These are phyloP conservation scores for Fusarium dlaminii DNA, from an alignment of 2,329 filamentous ascomycete genomes.

Conservation along the genomic window DNA sequence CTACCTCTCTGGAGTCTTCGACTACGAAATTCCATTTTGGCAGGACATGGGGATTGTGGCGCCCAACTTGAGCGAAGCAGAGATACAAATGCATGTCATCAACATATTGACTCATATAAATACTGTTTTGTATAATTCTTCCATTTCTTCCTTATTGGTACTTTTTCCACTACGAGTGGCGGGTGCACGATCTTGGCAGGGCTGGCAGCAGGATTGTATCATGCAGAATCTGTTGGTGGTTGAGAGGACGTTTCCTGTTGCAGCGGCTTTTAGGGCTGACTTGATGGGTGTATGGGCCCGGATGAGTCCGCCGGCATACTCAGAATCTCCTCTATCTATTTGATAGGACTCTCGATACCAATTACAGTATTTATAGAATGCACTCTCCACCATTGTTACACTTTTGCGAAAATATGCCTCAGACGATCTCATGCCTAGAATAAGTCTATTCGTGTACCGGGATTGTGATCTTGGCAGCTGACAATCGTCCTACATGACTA, in stretches of 20 bases:
- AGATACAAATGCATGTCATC: conserved; percentile 37
- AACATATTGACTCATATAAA: conserved; percentile 37
- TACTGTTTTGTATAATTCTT: conserved; percentile 25
- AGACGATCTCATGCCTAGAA: not conserved
- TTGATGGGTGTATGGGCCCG: conserved; percentile 34
- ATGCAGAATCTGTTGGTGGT: conserved; percentile 28
- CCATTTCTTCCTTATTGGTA: conserved; percentile 46
- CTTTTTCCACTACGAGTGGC: conserved; percentile 50
- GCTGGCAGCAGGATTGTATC: conserved; percentile 38
- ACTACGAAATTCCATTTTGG: conserved; percentile 49
- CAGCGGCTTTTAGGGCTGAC: conserved; percentile 37
- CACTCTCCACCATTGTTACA: not conserved
- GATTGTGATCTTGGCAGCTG: conserved; percentile 8
- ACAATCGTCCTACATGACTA: not conserved
- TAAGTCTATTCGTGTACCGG: not conserved
- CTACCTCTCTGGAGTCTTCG: conserved; percentile 50
- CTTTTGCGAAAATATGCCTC: not conserved
- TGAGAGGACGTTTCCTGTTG: conserved; percentile 41
- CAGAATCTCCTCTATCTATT: not conserved
- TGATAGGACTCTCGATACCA: not conserved
- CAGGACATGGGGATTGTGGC: conserved; percentile 29
- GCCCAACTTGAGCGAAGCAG: conserved; percentile 30
- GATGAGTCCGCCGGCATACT: not conserved
- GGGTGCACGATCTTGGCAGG: conserved; percentile 42
- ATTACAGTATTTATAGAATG: not conserved